phyloP scores from a whole-genome alignment of 2,329 filamentous ascomycete genomes.

The Exophiala viscosa region DNA sequence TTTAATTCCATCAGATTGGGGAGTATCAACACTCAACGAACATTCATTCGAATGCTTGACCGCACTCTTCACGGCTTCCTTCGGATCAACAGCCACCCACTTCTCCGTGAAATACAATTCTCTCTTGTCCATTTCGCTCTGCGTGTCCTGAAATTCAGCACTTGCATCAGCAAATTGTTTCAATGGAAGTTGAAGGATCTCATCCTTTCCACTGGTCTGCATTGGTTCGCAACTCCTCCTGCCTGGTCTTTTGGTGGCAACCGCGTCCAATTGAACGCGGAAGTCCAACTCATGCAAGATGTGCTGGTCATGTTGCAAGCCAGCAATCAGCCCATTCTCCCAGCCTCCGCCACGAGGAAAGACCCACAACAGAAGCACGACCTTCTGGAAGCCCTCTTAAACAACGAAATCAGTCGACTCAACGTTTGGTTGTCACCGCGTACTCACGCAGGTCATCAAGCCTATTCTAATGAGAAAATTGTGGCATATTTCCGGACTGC shows the following conservation, averaged over 20 bases:
- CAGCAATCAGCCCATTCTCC: slow-evolving; percentile 57
- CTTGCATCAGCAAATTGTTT: slow-evolving; percentile 58
- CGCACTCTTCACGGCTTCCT: slow-evolving; percentile 73
- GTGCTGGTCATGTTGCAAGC: slow-evolving; percentile 64
- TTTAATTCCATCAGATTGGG: slow-evolving; percentile 90
- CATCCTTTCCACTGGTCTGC: slow-evolving; percentile 77
- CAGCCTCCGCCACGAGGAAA: slow-evolving; percentile 52
- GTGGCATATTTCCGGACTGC: slow-evolving; percentile 70
- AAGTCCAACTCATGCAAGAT: slow-evolving; percentile 76
- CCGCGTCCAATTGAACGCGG: slow-evolving; percentile 85
- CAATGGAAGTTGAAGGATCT: slow-evolving; percentile 86
- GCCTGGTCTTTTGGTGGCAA: slow-evolving; percentile 96
- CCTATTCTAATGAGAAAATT: slow-evolving; percentile 39
- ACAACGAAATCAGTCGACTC: slow-evolving; percentile 78
- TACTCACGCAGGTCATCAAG: slow-evolving; percentile 43
- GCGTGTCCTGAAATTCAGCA: slow-evolving; percentile 69
- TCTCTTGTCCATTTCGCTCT: slow-evolving; percentile 80
- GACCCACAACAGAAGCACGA: slow-evolving; percentile 75
- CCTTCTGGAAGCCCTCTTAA: slow-evolving; percentile 73
- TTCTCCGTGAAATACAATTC: slow-evolving; percentile 88
- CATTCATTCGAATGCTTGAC: slow-evolving; percentile 77
- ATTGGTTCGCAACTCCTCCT: slow-evolving; percentile 81
- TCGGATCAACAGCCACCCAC: slow-evolving; percentile 69
- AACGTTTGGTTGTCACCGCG: slow-evolving; percentile 87
- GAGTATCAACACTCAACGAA: slow-evolving; percentile 72